Percentiles rank a stretch among this genome's conserved stretches.
Evolutionary conservation across 805 yeast genomes (phyloP).

Genomic region (Candida manassasensis): DNA sequence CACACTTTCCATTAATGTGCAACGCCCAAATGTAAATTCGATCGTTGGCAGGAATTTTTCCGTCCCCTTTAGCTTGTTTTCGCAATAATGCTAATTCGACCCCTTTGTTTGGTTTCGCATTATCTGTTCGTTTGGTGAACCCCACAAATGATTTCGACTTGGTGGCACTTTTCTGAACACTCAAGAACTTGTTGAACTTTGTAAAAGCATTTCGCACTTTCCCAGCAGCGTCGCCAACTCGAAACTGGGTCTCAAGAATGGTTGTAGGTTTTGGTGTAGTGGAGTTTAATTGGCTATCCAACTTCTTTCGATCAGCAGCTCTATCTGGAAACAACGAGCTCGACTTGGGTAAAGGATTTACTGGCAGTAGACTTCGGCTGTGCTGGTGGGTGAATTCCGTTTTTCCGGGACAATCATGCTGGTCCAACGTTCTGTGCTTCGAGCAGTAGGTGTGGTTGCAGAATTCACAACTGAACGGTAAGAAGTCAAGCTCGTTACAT

Average conservation of each 20-base stretch:
- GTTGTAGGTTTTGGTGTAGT: conserved; percentile 19
- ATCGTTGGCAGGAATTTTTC: conserved; percentile 37
- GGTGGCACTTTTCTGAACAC: conserved; percentile 14
- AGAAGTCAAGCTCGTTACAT: conserved; percentile 52
- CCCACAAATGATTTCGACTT: conserved; percentile 5
- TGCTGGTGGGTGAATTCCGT: conserved; percentile 4
- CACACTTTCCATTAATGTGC: conserved; percentile 25
- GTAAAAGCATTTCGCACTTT: conserved; percentile 19
- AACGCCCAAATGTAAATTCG: conserved; percentile 48
- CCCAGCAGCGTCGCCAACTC: conserved; percentile 25
- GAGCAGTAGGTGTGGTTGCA: conserved; percentile 46
- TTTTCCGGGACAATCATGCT: conserved; percentile 28
- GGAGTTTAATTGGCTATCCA: conserved; percentile 21
- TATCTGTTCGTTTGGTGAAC: background rate
- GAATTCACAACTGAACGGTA: conserved; percentile 52
- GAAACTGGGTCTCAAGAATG: conserved; percentile 17
- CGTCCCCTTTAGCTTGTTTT: conserved; percentile 49
- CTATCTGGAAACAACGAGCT: conserved; percentile 51
- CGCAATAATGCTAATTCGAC: conserved; percentile 35
- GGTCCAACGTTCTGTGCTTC: conserved; percentile 40
- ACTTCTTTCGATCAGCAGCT: conserved; percentile 32
- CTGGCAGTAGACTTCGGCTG: background rate
- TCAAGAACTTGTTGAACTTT: conserved; percentile 24
- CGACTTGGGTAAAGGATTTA: conserved; percentile 28
- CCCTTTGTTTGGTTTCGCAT: conserved; percentile 10